Base-by-base conservation (phyloP, 495 filamentous ascomycete species). In the Aspergillus haitiensis region DNA sequence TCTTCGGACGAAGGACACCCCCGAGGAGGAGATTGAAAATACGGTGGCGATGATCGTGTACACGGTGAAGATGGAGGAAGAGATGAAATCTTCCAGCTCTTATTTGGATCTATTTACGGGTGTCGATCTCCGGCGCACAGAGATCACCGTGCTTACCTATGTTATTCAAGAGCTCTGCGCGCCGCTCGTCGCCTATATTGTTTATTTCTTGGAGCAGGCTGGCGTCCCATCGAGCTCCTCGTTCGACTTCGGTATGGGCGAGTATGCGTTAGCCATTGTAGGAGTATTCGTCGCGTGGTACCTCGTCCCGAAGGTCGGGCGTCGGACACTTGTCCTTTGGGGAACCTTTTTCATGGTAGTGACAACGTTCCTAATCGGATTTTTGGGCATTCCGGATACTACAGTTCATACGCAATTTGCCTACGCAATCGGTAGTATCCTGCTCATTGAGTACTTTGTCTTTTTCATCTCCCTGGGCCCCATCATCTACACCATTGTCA, bases 381-480 rank as follows among this genome's bases (percentile, higher is more conserved):
- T 92, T 73, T 72, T 90, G 13, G 85, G 85, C 1, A 82, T 85
- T 1, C 80, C 83, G 0, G 73, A 81, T 5, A 64, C 75, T 3
- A 74, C 84, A 59, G 21, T 27, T 27, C 21, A 27, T 27, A 74
- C 77, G 7, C 68, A 77, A 37, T 72, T 76, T 0, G 84, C 84
- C 11, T 81, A 88, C 58, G 88, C 86, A 10, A 88, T 84, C 0
- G 88, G 88, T 15, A 79, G 81, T 47, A 84, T 92, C 66, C 83
- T 92, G 78, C 66, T 92, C 32, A 63, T 86, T 64, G 92, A 85
- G 82, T 84, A 87, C 1, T 71, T 90, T 37, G 81, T 86, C 61
- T 93, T 92, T 70, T 85, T 91, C 62, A 72, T 85, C 18, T 86
- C 88, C 0, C 87, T 93, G 39, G 90, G 90, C 0, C 89, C 88